Evolutionary conservation across 805 yeast genomes (phyloP).

Genomic region (Cyberlindnera maclurae): DNA sequence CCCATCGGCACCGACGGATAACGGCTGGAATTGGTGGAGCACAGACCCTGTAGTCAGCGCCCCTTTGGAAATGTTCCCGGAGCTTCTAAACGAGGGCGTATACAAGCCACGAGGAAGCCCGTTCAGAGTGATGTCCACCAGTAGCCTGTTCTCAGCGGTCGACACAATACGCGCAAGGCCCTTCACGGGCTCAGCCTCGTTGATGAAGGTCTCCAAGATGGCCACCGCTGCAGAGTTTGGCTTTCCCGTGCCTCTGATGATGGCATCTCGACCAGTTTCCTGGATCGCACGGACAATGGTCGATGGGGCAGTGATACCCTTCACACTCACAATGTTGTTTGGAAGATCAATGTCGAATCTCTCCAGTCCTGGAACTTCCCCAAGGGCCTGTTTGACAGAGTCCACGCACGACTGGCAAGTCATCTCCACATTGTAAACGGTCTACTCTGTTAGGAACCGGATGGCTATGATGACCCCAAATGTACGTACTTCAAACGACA

Average conservation of each 20-base stretch:
- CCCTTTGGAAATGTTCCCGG: constrained; percentile 75
- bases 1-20: constrained; percentile 30
- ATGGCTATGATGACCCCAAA: neutral
- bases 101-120: constrained; percentile 62
- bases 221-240: constrained; percentile 89
- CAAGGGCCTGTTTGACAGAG: constrained; percentile 35
- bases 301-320: constrained; percentile 73
- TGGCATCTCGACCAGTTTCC: constrained; percentile 77
- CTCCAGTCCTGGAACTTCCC: constrained; percentile 42
- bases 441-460: constrained; percentile 6
- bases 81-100: constrained; percentile 57
- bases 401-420: constrained; percentile 50
- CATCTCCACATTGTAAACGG: constrained; percentile 83
- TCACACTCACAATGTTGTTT: constrained; percentile 56
- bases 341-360: constrained; percentile 49
- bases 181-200: constrained; percentile 51
- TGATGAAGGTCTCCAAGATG: constrained; percentile 68
- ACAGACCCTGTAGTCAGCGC: constrained; percentile 57
- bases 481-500: constrained; percentile 19
- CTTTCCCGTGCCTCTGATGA: constrained; percentile 84
- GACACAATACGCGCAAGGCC: constrained; percentile 85
- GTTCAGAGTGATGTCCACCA: constrained; percentile 73
- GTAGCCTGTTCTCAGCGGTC: constrained; percentile 42
- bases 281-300: constrained; percentile 61
- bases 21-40: constrained; percentile 27